Evolutionary conservation across 305 asterid genomes (phyloP).

Genomic region (Fraxinus platypoda): DNA sequence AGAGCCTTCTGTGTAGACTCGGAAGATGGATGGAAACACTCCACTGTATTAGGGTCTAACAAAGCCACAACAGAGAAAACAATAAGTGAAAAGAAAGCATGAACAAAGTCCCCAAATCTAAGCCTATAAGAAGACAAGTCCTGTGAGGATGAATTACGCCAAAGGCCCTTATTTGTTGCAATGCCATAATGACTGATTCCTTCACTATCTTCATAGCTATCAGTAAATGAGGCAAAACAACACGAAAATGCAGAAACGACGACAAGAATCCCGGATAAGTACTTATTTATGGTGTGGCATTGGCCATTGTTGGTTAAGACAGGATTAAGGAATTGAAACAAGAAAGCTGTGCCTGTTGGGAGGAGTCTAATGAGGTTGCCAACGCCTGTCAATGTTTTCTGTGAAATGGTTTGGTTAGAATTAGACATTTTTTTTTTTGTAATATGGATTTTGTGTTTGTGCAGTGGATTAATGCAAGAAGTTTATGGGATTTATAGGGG

Average conservation of each 20-base stretch:
- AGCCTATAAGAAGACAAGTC: conserved; percentile 38
- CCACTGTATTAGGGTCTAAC: conserved; percentile 43
- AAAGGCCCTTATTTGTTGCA: conserved; percentile 54
- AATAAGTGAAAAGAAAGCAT: conserved; percentile 36
- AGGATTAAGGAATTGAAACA: conserved; percentile 76
- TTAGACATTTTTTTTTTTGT: conserved; percentile 24
- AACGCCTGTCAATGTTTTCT: conserved; percentile 42
- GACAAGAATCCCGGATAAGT: conserved; percentile 35
- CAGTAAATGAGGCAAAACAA: conserved; percentile 54
- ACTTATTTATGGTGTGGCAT: conserved; percentile 41
- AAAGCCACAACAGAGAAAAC: conserved; percentile 51
- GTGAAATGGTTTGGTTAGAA: conserved; percentile 21
- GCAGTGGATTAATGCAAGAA: not conserved
- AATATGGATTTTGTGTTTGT: not conserved
- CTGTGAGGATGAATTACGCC: conserved; percentile 29
- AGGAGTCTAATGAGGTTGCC: conserved; percentile 74
- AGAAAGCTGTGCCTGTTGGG: conserved; percentile 78
- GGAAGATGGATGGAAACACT: conserved; percentile 50
- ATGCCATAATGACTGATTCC: conserved; percentile 47
- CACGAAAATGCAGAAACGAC: conserved; percentile 40
- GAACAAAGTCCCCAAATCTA: conserved; percentile 48
- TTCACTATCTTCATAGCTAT: conserved; percentile 43
- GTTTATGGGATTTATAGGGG: not conserved
- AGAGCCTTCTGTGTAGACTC: conserved; percentile 35
- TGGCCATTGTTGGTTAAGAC: conserved; percentile 67